Evolutionary conservation across 495 filamentous ascomycete genomes (phyloP).

Genomic region (Durotheca rogersii): DNA sequence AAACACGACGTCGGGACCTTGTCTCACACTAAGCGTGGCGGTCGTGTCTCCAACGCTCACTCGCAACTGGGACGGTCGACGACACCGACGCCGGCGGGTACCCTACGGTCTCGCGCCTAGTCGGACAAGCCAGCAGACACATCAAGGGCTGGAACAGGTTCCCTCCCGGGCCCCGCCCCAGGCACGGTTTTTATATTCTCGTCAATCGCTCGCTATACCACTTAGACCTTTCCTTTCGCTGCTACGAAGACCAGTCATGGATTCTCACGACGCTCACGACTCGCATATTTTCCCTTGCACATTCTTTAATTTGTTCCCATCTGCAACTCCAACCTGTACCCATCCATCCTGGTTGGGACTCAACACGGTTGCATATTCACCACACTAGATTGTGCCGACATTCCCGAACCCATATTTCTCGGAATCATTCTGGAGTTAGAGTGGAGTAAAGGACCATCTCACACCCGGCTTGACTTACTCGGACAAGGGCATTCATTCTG

Average conservation of each 20-base stretch:
- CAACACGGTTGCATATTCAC: slow-evolving; percentile 20
- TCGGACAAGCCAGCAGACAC: slow-evolving; percentile 7
- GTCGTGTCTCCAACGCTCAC: slow-evolving; percentile 33
- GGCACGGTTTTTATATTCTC: slow-evolving; percentile 30
- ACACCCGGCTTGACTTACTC: slow-evolving; percentile 8
- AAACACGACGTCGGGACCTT: slow-evolving; percentile 71
- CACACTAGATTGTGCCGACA: slow-evolving; percentile 18
- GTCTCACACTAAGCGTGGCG: slow-evolving; percentile 44
- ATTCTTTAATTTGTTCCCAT: slow-evolving; percentile 26
- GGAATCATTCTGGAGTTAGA: slow-evolving; percentile 30
- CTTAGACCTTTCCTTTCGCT: slow-evolving; percentile 21
- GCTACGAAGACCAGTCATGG: slow-evolving; percentile 32
- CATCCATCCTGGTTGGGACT: slow-evolving; percentile 7
- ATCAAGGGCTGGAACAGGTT: too few species aligned
- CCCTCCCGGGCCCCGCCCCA: slow-evolving; percentile 3
- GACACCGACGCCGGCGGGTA: slow-evolving; percentile 37
- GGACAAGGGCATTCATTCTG: slow-evolving; percentile 10
- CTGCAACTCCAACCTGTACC: slow-evolving; percentile 9
- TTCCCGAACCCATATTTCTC: slow-evolving; percentile 22
- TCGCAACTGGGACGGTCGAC: slow-evolving; percentile 39
- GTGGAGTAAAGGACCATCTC: slow-evolving; percentile 19
- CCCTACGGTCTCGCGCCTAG: slow-evolving; percentile 37
- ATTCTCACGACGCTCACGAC: slow-evolving; percentile 37
- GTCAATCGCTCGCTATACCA: slow-evolving; percentile 40
- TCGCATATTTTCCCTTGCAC: slow-evolving; percentile 18